Conservation (phyloP, 176 grass and related monocot species). For the Zoysia pacifica region DNA sequence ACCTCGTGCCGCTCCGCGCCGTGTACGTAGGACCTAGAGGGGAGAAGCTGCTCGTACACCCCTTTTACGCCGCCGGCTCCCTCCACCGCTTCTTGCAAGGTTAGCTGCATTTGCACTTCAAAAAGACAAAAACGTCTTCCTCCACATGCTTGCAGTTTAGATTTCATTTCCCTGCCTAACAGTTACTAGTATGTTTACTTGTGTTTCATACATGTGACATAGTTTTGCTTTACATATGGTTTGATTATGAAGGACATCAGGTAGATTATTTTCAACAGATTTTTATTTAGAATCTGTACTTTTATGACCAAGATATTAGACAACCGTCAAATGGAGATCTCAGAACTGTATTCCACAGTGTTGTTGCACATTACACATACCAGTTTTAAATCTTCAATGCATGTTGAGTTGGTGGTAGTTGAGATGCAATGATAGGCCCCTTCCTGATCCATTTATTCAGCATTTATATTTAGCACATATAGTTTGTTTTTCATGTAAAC, state of each 20-base stretch:
- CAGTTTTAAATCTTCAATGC: neutral
- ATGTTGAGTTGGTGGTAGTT: neutral
- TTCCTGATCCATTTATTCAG: neutral
- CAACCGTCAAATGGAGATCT: conserved; percentile 13
- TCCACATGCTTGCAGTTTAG: neutral
- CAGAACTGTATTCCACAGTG: neutral
- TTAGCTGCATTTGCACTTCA: conserved; percentile 3
- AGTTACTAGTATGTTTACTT: neutral
- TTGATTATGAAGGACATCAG: neutral
- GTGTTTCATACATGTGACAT: neutral
- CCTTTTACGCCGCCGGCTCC: conserved; percentile 86
- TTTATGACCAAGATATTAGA: neutral
- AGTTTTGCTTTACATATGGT: neutral
- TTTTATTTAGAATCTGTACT: neutral
- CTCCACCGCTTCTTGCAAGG: conserved; percentile 77
- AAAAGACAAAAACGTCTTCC: too few species aligned
- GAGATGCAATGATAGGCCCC: neutral
- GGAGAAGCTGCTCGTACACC: conserved; percentile 92
- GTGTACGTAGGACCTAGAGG: conserved; percentile 84
- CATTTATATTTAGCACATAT: neutral
- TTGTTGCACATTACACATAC: neutral
- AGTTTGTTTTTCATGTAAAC: too few species aligned
- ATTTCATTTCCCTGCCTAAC: neutral
- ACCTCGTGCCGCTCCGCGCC: conserved; percentile 79
- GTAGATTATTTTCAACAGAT: conserved; percentile 5